Evolutionary conservation across 306 rosid genomes (phyloP).

Genomic region (Lathyrus aphaca): DNA sequence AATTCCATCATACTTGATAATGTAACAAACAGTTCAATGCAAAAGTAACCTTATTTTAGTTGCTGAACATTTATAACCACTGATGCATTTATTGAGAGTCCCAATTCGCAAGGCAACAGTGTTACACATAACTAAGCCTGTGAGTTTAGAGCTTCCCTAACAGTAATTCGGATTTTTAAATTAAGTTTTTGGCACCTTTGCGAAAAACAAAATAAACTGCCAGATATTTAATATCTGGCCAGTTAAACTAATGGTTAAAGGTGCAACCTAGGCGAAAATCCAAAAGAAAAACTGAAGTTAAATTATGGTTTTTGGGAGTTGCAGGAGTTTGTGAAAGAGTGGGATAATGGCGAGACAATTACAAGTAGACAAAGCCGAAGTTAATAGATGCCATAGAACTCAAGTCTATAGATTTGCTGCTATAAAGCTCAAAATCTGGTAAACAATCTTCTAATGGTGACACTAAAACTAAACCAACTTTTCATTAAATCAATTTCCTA

Average conservation of each 20-base stretch:
- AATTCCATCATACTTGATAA: background rate
- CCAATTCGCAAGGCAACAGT: background rate
- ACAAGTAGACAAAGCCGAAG: background rate
- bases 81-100: background rate
- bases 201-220: background rate
- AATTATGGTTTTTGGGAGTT: background rate
- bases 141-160: background rate
- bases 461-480: constrained; percentile 2
- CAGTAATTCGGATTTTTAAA: background rate
- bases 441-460: background rate
- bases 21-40: background rate
- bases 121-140: constrained; percentile 1
- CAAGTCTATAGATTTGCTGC: constrained; percentile 1
- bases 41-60: constrained; percentile 1
- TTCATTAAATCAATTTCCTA: background rate
- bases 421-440: constrained; percentile 3
- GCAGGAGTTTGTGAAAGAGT: no score
- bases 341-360: background rate
- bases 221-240: background rate
- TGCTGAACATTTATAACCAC: constrained; percentile 14
- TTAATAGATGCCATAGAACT: background rate
- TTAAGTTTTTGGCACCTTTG: background rate
- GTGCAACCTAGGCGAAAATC: background rate
- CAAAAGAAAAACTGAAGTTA: background rate
- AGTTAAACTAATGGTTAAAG: background rate